A percentile compares a stretch with the other conserved stretches of the same genome.
Evolutionary conservation across 176 grass and related monocot species (phyloP).

Genomic region (Canna indica): DNA sequence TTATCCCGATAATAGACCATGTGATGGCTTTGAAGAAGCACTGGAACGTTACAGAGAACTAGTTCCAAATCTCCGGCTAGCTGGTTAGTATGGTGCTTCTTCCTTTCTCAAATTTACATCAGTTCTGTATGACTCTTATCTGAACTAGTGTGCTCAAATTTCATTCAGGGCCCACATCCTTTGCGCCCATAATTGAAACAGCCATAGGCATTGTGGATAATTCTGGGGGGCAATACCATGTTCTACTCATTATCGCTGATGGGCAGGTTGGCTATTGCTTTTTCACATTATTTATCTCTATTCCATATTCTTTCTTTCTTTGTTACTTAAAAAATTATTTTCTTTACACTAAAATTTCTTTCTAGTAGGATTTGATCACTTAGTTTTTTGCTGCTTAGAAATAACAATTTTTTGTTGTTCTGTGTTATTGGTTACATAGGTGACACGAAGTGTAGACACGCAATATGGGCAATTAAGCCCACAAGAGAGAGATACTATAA

Average conservation of each 20-base stretch:
- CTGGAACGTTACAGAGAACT: constrained; percentile 4
- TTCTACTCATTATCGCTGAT: constrained; percentile 49
- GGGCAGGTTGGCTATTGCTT: constrained; percentile 49
- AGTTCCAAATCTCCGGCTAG: constrained; percentile 3
- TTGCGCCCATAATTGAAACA: constrained; percentile 33
- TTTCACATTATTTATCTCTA: neutral
- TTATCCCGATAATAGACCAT: constrained; percentile 8
- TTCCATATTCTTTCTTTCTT: neutral
- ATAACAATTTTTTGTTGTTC: neutral
- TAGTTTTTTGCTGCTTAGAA: neutral
- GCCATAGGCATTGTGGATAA: constrained; percentile 25
- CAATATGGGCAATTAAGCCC: constrained; percentile 79
- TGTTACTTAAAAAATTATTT: neutral
- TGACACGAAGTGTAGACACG: constrained; percentile 89
- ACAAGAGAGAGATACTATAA: constrained; percentile 77
- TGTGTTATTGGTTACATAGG: constrained; percentile 28
- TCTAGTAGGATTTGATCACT: neutral
- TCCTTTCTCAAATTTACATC: neutral
- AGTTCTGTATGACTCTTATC: neutral
- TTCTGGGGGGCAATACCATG: constrained; percentile 21
- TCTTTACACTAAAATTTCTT: neutral
- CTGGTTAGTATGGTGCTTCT: neutral
- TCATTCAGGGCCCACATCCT: constrained; percentile 23
- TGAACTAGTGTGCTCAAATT: neutral
- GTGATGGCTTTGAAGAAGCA: constrained; percentile 12